phyloP scores from a whole-genome alignment of 371 early-diverging fungal species.

The Homolaphlyctis polyrhiza region DNA sequence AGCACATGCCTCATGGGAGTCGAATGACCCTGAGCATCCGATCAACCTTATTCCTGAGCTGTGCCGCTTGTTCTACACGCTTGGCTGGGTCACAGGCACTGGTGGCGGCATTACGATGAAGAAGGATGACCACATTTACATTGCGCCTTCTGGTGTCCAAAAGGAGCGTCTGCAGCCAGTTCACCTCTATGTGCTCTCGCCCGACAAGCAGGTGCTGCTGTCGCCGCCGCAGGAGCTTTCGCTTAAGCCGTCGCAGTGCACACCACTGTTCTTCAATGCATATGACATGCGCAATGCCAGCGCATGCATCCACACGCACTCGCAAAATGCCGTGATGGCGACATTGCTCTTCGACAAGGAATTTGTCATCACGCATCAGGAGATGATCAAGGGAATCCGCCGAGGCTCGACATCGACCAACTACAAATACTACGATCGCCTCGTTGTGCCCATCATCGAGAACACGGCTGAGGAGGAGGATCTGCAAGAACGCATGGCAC shows the following conservation, averaged over 20 bases:
- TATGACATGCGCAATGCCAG: slow-evolving; percentile 85
- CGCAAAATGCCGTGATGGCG: slow-evolving; percentile 90
- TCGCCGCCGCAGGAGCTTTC: slow-evolving; percentile 55
- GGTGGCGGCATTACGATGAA: slow-evolving; percentile 94
- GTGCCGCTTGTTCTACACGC: slow-evolving; percentile 80
- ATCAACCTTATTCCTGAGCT: slow-evolving; percentile 92
- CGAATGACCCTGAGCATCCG: slow-evolving; percentile 39
- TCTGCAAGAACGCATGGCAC: slow-evolving; percentile 84
- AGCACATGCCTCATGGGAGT: too few relatives aligned
- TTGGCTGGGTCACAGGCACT: slow-evolving; percentile 96
- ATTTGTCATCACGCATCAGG: slow-evolving; percentile 85
- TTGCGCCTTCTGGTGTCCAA: slow-evolving; percentile 94
- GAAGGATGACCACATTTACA: slow-evolving; percentile 68
- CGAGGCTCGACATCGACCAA: slow-evolving; percentile 56
- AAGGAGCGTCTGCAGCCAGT: slow-evolving; percentile 86
- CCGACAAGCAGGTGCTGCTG: slow-evolving; percentile 59
- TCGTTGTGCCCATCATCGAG: slow-evolving; percentile 92
- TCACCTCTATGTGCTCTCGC: slow-evolving; percentile 80
- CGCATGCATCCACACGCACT: slow-evolving; percentile 96
- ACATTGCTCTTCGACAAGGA: slow-evolving; percentile 71
- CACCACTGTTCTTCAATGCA: slow-evolving; percentile 92
- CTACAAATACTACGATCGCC: slow-evolving; percentile 69
- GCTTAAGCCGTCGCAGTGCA: slow-evolving; percentile 71
- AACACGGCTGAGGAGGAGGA: slow-evolving; percentile 95
- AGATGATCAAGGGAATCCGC: slow-evolving; percentile 98